These are phyloP conservation scores for Pycnococcus provasolii DNA, from an alignment of 139 green algal species.

Conservation along the genomic window DNA sequence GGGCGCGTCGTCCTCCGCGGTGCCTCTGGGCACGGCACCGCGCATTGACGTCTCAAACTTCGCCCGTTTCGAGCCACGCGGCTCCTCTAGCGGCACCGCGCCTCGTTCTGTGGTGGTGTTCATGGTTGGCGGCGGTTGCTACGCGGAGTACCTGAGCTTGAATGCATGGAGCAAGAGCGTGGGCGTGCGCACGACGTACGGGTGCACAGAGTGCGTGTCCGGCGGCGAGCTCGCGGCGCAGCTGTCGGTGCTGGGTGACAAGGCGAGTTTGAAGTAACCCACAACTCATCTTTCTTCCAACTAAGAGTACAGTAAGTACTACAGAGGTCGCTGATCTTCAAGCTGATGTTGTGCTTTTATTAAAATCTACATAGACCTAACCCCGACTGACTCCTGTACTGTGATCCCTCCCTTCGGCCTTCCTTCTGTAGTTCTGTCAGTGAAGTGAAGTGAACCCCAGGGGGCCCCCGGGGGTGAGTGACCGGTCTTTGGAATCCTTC, in stretches of 20 bases:
- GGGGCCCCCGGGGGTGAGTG: too few relatives aligned
- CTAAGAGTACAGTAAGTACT: too few relatives aligned
- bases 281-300: too few relatives aligned
- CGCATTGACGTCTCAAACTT: neutral
- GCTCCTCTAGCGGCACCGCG: constrained; percentile 25
- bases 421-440: too few relatives aligned
- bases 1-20: constrained; percentile 10
- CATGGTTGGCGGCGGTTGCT: constrained; percentile 94
- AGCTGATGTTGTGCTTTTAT: too few relatives aligned
- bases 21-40: neutral
- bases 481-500: too few relatives aligned
- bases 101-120: constrained; percentile 83
- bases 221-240: constrained; percentile 61
- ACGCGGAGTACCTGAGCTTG: constrained; percentile 76
- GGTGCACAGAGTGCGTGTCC: constrained; percentile 78
- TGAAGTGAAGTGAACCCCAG: too few relatives aligned
- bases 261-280: constrained; percentile 20
- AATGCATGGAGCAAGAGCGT: constrained; percentile 15
- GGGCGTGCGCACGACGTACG: constrained; percentile 49
- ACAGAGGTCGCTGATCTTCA: too few relatives aligned
- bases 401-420: too few relatives aligned
- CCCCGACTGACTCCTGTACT: too few relatives aligned
- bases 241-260: constrained; percentile 65
- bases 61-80: neutral
- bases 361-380: too few relatives aligned